Evolutionary conservation across 306 rosid genomes (phyloP).

Genomic region (Lablab purpureus): DNA sequence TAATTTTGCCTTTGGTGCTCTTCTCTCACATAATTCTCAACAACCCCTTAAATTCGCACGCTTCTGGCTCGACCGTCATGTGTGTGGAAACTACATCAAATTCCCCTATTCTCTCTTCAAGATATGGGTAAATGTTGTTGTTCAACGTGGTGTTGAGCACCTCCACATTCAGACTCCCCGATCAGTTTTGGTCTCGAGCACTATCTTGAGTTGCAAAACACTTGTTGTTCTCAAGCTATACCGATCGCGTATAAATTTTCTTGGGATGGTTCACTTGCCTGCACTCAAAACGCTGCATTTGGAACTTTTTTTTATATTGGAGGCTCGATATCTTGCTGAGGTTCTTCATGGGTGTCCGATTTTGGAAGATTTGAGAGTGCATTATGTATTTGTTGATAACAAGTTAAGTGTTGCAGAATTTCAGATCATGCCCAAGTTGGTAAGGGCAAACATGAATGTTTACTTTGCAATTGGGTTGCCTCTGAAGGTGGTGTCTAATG

Average conservation of each 20-base stretch:
- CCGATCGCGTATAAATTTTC: fast-evolving
- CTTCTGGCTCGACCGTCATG: too few relatives aligned
- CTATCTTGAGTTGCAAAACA: background rate
- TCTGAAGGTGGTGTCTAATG: background rate
- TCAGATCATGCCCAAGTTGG: background rate
- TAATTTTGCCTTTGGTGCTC: background rate
- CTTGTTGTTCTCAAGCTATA: background rate
- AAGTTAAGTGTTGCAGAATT: background rate
- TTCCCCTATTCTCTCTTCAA: background rate
- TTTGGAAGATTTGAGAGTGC: background rate
- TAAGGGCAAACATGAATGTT: background rate
- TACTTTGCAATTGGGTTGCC: background rate
- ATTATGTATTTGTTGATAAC: too few relatives aligned
- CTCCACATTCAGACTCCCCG: background rate
- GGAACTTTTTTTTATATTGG: background rate
- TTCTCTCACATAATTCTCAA: background rate
- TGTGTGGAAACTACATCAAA: background rate
- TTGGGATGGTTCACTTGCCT: background rate
- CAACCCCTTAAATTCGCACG: background rate
- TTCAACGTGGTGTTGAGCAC: background rate
- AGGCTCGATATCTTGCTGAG: background rate
- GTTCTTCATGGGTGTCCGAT: background rate
- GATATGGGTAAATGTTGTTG: background rate
- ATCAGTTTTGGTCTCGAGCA: too few relatives aligned
- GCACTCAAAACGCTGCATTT: background rate